Evolutionary conservation across 768 basidiomycete genomes (phyloP), one percentile per base, ranked within the genome.

Genomic region (Kondoa malvinella): DNA sequence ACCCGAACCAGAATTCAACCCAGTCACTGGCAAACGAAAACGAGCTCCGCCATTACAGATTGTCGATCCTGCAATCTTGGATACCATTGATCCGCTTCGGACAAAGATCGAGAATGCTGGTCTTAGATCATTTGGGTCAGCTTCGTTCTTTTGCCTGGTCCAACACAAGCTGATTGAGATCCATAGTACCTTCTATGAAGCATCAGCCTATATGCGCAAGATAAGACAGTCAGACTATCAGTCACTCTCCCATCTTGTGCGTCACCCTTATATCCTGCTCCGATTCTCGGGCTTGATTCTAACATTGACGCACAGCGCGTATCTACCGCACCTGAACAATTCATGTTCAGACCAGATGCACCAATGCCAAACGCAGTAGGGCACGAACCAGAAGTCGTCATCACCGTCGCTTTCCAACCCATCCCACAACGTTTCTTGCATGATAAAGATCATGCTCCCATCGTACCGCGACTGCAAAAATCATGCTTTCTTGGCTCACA

Each of bases 221-320:
- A 59, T 29, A 12, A 8, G 57, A 29, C 57, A 59, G 57, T 59
- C 57, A 8, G 57, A 59, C 25, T 59, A 59, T 29, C 57, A 59
- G n/a, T 25, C n/a, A 12, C 57, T 59, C n/a, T 59, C 57, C 4
- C 57, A 59, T 25, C 25, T 59, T 21, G 57, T 59, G 8, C n/a
- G 57, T 25, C 4, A 12, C 57, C 57, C 12, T 25, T 21, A 8
- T 25, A 14, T 25, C 25, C 50, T 56, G 14, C n/a, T 8, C 4
- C 12, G 57, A 21, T 25, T 21, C 57, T 4, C n/a, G 57, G 57
- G n/a, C 57, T 25, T 12, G 4, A 21, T 59, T 4, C 30, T 8
- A 25, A 4, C 30, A 12, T 59, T 59, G 57, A 59, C 4, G n/a
- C n/a, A n/a, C n/a, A n/a, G n/a, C n/a, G n/a, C n/a, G n/a, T n/a